A percentile compares a stretch with the other conserved stretches of the same genome.
Evolutionary conservation across 1,139 yeast genomes (phyloP).

Genomic region (Hemisphaericaspora xylanilytica): DNA sequence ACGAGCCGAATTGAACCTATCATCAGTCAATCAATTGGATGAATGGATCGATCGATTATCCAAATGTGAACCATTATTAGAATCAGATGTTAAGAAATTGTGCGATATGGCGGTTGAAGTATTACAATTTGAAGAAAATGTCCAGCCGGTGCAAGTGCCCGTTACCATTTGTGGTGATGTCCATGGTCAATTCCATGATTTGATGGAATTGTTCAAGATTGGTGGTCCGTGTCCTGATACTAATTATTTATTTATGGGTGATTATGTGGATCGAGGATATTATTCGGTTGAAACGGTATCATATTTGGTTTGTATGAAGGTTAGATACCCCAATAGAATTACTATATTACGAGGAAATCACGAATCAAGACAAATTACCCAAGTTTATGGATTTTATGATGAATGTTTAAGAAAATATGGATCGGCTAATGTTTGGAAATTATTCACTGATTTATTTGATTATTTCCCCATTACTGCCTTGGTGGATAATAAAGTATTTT

Average conservation of each 20-base stretch:
- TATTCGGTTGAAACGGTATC: slow-evolving; percentile 91
- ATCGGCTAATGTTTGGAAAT: slow-evolving; percentile 89
- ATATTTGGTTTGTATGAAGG: slow-evolving; percentile 85
- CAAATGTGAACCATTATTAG: slow-evolving; percentile 81
- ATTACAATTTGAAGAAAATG: slow-evolving; percentile 86
- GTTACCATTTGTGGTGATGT: slow-evolving; percentile 97
- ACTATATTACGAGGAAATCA: slow-evolving; percentile 95
- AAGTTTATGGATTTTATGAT: slow-evolving; percentile 97
- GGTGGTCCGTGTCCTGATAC: slow-evolving; percentile 89
- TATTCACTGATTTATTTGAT: slow-evolving; percentile 76
- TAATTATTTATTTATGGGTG: slow-evolving; percentile 85
- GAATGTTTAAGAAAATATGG: slow-evolving; percentile 96
- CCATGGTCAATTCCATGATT: slow-evolving; percentile 96
- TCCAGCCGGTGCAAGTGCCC: slow-evolving; percentile 92
- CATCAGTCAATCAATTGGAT: slow-evolving; percentile 65
- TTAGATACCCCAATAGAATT: slow-evolving; percentile 89
- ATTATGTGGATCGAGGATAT: slow-evolving; percentile 96
- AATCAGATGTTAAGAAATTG: slow-evolving; percentile 74
- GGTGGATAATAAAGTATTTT: slow-evolving; percentile 84
- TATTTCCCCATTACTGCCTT: slow-evolving; percentile 92
- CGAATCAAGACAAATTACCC: slow-evolving; percentile 95
- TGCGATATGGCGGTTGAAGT: slow-evolving; percentile 93
- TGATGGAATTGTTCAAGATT: slow-evolving; percentile 84
- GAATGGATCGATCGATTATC: slow-evolving; percentile 81
- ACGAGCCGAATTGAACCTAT: slow-evolving; percentile 12